phyloP scores from a whole-genome alignment of 306 rosid species.

The Cucurbita ficifolia region DNA sequence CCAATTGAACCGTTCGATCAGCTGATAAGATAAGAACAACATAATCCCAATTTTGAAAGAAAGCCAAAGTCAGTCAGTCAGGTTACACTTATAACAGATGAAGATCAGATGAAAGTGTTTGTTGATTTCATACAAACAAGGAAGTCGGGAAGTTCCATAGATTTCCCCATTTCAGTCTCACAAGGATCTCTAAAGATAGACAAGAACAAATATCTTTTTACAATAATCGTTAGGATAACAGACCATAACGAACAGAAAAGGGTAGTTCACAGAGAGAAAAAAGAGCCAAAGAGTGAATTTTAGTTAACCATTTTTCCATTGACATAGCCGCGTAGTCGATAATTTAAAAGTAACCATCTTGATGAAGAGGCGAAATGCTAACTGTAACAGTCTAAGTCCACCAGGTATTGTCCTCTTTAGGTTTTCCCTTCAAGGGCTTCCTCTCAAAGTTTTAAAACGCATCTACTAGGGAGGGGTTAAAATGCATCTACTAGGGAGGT shows the following conservation, averaged over 20 bases:
- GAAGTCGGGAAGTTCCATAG: not conserved
- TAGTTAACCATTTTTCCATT: not conserved
- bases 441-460: too few relatives aligned
- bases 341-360: not conserved
- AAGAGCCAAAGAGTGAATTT: not conserved
- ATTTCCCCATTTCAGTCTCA: not conserved
- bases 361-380: too few relatives aligned
- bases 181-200: not conserved
- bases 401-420: too few relatives aligned
- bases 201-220: not conserved
- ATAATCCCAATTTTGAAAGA: conserved; percentile 1
- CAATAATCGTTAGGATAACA: not conserved
- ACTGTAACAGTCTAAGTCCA: too few relatives aligned
- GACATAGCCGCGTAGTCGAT: not conserved
- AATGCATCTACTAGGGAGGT: too few relatives aligned
- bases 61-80: not conserved
- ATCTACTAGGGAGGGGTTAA: too few relatives aligned
- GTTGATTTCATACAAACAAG: not conserved
- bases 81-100: not conserved
- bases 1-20: conserved; percentile 64
- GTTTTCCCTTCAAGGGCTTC: too few relatives aligned
- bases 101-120: not conserved
- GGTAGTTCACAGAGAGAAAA: not conserved
- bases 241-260: not conserved
- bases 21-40: conserved; percentile 16